phyloP scores from a whole-genome alignment of 2,329 filamentous ascomycete genomes.

The Epichloe sibirici region DNA sequence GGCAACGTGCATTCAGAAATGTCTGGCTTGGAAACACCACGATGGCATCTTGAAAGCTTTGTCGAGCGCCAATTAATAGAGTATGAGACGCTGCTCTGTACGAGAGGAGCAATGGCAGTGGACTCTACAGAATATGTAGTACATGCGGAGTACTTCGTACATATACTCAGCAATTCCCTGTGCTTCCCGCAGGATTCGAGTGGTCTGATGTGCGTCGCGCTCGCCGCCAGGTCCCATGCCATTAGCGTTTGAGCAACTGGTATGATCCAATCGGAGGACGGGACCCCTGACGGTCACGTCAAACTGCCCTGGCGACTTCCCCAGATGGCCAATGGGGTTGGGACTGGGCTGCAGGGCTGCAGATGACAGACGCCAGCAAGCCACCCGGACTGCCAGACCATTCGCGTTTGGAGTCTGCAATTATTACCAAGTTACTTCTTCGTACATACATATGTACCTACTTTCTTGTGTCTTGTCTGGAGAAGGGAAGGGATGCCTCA shows the following conservation, averaged over 20 bases:
- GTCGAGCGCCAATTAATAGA: background rate
- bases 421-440: too few species aligned
- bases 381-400: too few species aligned
- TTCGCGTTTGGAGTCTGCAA: too few species aligned
- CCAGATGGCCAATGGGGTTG: background rate
- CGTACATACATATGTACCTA: too few species aligned
- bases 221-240: background rate
- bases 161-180: background rate
- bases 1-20: background rate
- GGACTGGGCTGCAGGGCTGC: background rate
- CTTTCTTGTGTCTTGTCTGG: too few species aligned
- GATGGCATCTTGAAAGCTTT: background rate
- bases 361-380: too few species aligned
- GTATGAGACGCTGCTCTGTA: background rate
- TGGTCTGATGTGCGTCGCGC: background rate
- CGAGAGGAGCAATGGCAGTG: background rate
- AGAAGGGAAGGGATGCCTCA: too few species aligned
- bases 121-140: background rate
- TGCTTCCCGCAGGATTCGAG: background rate
- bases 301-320: background rate
- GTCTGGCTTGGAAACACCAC: background rate
- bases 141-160: too few species aligned
- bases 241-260: background rate
- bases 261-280: background rate
- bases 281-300: background rate